phyloP scores from a whole-genome alignment of 108 stramenopile species.

The Cyclotella kingstonii region DNA sequence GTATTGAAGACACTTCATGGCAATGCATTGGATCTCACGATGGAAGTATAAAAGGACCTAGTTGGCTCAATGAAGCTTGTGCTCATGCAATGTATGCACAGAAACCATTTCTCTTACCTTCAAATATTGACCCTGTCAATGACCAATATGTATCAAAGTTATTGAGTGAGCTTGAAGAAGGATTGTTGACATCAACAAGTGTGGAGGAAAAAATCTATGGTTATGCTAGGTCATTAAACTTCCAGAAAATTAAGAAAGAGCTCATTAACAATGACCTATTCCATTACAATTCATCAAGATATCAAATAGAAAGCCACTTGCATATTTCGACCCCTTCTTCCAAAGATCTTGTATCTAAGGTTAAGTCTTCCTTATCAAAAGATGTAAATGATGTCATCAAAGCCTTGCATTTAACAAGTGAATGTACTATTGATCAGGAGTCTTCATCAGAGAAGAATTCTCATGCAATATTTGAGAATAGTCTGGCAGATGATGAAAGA shows the following conservation, averaged over 20 bases:
- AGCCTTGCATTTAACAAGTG: too few relatives aligned
- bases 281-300: neutral
- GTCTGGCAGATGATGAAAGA: too few relatives aligned
- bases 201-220: neutral
- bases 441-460: too few relatives aligned
- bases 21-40: too few relatives aligned
- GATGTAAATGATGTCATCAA: too few relatives aligned
- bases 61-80: slow-evolving; percentile 14
- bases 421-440: too few relatives aligned
- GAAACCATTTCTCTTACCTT: slow-evolving; percentile 5
- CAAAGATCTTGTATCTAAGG: too few relatives aligned
- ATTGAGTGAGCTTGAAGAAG: neutral
- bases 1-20: neutral
- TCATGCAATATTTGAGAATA: too few relatives aligned
- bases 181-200: neutral
- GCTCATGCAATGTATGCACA: slow-evolving; percentile 7
- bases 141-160: neutral
- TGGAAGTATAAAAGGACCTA: neutral
- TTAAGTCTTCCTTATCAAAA: too few relatives aligned
- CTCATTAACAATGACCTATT: neutral
- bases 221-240: neutral
- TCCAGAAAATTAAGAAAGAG: neutral
- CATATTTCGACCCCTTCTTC: too few relatives aligned
- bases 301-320: too few relatives aligned
- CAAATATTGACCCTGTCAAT: neutral